Conservation (phyloP, 2,329 filamentous ascomycete genomes). For the Xenoacremonium recifei region DNA sequence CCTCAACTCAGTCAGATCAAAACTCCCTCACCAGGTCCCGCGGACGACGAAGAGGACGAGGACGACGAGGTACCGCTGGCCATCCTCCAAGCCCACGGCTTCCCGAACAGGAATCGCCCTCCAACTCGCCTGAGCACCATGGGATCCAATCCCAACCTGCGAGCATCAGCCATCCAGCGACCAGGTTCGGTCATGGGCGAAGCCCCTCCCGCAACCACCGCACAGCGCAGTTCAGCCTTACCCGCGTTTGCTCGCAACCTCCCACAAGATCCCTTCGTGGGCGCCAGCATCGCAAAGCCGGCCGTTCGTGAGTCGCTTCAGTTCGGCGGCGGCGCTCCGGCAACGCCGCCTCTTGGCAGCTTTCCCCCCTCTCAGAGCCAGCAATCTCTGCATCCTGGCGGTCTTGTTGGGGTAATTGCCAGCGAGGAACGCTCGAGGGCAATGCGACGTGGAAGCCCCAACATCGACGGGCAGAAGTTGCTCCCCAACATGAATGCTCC, state of each 20-base stretch:
- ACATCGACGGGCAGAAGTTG: constrained; percentile 52
- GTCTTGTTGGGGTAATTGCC: constrained; percentile 84
- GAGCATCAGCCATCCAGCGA: constrained; percentile 49
- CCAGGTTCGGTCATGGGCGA: constrained; percentile 59
- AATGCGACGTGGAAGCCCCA: constrained; percentile 75
- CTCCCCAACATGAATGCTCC: constrained; percentile 35
- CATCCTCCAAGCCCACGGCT: constrained; percentile 85
- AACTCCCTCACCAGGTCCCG: constrained; percentile 36
- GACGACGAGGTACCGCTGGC: constrained; percentile 87
- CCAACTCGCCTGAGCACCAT: constrained; percentile 65
- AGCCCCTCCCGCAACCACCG: constrained; percentile 26
- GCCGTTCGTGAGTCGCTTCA: constrained; percentile 72
- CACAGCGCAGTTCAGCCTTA: constrained; percentile 46
- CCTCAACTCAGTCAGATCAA: constrained; percentile 52
- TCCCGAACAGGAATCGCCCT: constrained; percentile 74
- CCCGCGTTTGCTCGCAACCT: constrained; percentile 82
- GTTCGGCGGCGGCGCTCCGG: constrained; percentile 57
- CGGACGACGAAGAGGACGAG: constrained; percentile 71
- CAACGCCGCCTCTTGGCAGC: constrained; percentile 34
- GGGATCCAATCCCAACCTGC: constrained; percentile 71
- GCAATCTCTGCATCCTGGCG: constrained; percentile 60
- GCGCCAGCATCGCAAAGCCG: constrained; percentile 71
- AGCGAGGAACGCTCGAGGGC: constrained; percentile 78
- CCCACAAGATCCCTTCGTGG: constrained; percentile 82
- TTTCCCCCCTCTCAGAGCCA: constrained; percentile 47